Evolutionary conservation across 2,329 filamentous ascomycete genomes (phyloP).

Genomic region (Calonectria multiphialidica): DNA sequence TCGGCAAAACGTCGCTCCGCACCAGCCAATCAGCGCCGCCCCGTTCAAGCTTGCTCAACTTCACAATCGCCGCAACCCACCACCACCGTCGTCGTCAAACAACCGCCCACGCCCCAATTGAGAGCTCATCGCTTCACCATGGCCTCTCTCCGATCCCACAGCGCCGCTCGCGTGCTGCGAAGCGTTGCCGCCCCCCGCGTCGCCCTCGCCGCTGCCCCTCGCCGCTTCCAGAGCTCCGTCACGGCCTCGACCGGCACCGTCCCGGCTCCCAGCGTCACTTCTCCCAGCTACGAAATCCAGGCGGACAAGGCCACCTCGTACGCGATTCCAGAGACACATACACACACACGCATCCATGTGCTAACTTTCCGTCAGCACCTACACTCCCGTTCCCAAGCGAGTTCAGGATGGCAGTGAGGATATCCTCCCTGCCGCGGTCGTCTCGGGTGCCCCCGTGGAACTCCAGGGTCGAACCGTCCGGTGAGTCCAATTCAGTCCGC

Average conservation of each 20-base stretch:
- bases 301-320: constrained; percentile 94
- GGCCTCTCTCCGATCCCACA: constrained; percentile 74
- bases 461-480: constrained; percentile 94
- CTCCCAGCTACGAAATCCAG: constrained; percentile 85
- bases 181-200: constrained; percentile 54
- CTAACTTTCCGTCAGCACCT: constrained; percentile 70
- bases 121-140: constrained; percentile 58
- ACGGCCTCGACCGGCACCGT: constrained; percentile 56
- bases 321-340: constrained; percentile 30
- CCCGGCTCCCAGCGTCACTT: constrained; percentile 58
- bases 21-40: constrained; percentile 55
- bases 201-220: constrained; percentile 57
- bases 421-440: constrained; percentile 82
- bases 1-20: constrained; percentile 59
- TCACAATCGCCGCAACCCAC: constrained; percentile 46
- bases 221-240: constrained; percentile 67
- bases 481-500: constrained; percentile 62
- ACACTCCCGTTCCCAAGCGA: constrained; percentile 89
- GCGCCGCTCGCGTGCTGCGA: constrained; percentile 65
- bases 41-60: constrained; percentile 45
- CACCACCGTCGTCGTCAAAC: constrained; percentile 34
- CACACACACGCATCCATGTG: constrained; percentile 7
- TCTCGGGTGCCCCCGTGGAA: constrained; percentile 94
- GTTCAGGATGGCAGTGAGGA: constrained; percentile 93
- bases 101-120: constrained; percentile 40